Base-by-base conservation (phyloP, 257 asterid species). In the Nicotiana noctiflora region DNA sequence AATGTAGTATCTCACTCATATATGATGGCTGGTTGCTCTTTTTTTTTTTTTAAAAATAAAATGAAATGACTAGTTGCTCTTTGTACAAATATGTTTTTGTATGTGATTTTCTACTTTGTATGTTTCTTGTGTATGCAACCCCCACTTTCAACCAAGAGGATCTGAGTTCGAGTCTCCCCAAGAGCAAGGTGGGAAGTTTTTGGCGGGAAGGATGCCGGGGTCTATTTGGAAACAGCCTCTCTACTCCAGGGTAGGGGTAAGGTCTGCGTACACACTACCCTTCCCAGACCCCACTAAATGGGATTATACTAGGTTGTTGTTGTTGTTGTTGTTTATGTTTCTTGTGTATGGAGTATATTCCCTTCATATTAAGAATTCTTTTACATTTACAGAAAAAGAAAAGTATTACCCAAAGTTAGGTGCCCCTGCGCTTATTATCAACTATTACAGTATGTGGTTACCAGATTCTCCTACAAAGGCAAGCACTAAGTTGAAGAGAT, bases 401-500 rank as follows among this genome's bases (percentile, higher is more conserved):
- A 72, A 3, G 8, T 25, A 15, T 49, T 49, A 49, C 44, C 25
- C 44, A 6, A 46, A 74, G 51, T 74, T 74, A 74, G 61, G 44
- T 46, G 61, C 61, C 8, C 40, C 51, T 49, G 61, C 15, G 15
- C 31, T 27, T 23, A 49, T 49, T 37, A 49, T 74, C 61, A 49
- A 74, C 79, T 49, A 49, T 53, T 74, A 49, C 5, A 74, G 62
- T 25, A 74, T 3, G 61, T 74, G 78, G 37, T 72, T 23, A 49
- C 79, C 51, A 49, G 61, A 49, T 46, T 74, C 61, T 49, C 23
- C 15, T 13, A 74, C 78, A 23, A 72, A 74, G 23, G 23, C 44
- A 49, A 13, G 61, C 44, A 15, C 61, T 62, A 74, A 74, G 79
- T 74, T 74, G 62, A 74, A 49, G 79, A 74, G 79, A 1, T 74